Evolutionary conservation across 1,139 yeast genomes (phyloP).

Genomic region (Blastobotrys malaysiensis): DNA sequence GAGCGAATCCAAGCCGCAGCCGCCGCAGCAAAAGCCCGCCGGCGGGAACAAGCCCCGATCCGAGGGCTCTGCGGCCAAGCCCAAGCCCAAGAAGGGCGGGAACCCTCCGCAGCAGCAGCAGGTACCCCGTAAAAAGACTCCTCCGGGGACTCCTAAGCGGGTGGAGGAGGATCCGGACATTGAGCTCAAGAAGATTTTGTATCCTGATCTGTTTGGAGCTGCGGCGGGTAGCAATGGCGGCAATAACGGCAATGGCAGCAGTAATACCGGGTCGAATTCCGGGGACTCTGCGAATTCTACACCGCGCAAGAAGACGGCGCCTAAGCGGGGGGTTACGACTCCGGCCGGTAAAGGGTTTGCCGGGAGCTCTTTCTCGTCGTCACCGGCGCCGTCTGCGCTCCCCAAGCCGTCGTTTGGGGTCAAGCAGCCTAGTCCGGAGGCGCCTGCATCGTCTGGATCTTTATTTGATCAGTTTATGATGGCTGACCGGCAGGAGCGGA

Average conservation of each 20-base stretch:
- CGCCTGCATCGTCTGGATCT: conserved; percentile 13
- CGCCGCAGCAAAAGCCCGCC: background rate
- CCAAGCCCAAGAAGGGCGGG: conserved; percentile 2
- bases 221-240: background rate
- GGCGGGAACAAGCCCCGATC: conserved; percentile 5
- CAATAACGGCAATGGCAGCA: conserved; percentile 5
- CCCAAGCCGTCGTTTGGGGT: conserved; percentile 37
- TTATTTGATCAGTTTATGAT: conserved; percentile 25
- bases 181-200: conserved; percentile 22
- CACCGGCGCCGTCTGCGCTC: conserved; percentile 41
- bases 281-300: conserved; percentile 5
- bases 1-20: background rate
- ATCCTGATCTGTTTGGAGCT: conserved; percentile 23
- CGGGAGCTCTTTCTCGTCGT: conserved; percentile 39
- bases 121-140: conserved; percentile 1
- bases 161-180: conserved; percentile 1
- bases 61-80: conserved; percentile 1
- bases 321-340: conserved; percentile 7
- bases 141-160: conserved; percentile 12
- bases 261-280: conserved; percentile 2
- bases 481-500: conserved; percentile 23
- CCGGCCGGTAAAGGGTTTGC: conserved; percentile 29
- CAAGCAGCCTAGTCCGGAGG: conserved; percentile 10
- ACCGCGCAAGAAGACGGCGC: conserved; percentile 8
- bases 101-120: background rate